Percentiles rank a stretch among this genome's conserved stretches.
These are phyloP conservation scores for Colletotrichum viniferum DNA, from an alignment of 2,329 filamentous ascomycete genomes.

Conservation along the genomic window DNA sequence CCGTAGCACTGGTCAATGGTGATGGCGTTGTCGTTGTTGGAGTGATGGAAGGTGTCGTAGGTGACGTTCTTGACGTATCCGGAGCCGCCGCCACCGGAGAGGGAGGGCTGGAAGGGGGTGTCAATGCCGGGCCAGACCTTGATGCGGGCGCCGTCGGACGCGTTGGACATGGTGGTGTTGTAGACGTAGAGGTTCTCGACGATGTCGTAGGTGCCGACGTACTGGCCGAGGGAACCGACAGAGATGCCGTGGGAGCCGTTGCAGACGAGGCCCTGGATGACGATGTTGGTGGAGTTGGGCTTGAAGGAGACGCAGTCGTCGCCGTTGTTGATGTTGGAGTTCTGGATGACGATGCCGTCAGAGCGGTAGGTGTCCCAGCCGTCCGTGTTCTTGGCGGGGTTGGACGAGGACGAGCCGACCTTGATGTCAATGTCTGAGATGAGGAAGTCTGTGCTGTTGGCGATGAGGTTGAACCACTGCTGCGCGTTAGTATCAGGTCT, in stretches of 20 bases:
- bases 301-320: slow-evolving; percentile 79
- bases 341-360: slow-evolving; percentile 67
- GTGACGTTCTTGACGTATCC: slow-evolving; percentile 69
- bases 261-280: slow-evolving; percentile 70
- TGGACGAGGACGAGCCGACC: slow-evolving; percentile 55
- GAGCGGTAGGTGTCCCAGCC: slow-evolving; percentile 69
- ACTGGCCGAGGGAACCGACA: slow-evolving; percentile 75
- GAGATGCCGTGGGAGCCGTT: slow-evolving; percentile 75
- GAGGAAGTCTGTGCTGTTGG: slow-evolving; percentile 68
- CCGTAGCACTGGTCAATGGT: slow-evolving; percentile 22
- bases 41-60: slow-evolving; percentile 64
- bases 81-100: slow-evolving; percentile 65
- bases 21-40: slow-evolving; percentile 61
- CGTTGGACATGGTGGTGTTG: slow-evolving; percentile 64
- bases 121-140: slow-evolving; percentile 70
- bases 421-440: slow-evolving; percentile 67
- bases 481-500: not conserved
- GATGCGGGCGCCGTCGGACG: slow-evolving; percentile 70
- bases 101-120: slow-evolving; percentile 49
- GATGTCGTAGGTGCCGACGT: slow-evolving; percentile 65
- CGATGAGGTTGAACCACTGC: slow-evolving; percentile 59
- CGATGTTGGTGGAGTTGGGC: slow-evolving; percentile 71
- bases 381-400: slow-evolving; percentile 69
- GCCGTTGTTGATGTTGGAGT: slow-evolving; percentile 67
- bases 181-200: slow-evolving; percentile 72